Evolutionary conservation across 768 basidiomycete genomes (phyloP).

Genomic region (Tylopilus sp.): DNA sequence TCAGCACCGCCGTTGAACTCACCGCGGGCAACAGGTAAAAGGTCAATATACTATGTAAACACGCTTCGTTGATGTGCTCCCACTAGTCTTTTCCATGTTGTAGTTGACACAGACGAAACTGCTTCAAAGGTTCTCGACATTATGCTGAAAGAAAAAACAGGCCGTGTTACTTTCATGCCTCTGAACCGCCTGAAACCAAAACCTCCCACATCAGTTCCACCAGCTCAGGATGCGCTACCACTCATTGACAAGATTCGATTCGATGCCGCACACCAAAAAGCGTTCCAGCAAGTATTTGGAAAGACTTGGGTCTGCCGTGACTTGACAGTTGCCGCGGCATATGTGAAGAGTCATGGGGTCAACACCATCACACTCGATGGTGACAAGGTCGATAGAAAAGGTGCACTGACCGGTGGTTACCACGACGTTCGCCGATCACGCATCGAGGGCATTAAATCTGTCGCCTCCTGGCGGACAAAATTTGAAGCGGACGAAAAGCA

Average conservation of each 20-base stretch:
- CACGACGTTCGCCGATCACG: slow-evolving; percentile 89
- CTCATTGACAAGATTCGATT: slow-evolving; percentile 81
- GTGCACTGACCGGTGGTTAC: slow-evolving; percentile 93
- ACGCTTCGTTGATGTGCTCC: slow-evolving; percentile 3
- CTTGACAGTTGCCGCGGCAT: slow-evolving; percentile 87
- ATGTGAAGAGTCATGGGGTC: slow-evolving; percentile 90
- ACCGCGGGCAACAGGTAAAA: slow-evolving; percentile 91
- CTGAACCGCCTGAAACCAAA: slow-evolving; percentile 90
- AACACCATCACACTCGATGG: slow-evolving; percentile 98
- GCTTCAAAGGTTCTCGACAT: slow-evolving; percentile 87
- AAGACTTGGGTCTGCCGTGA: slow-evolving; percentile 96
- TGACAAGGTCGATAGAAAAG: slow-evolving; percentile 96
- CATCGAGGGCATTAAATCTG: slow-evolving; percentile 79
- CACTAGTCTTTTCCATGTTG: slow-evolving; percentile 84
- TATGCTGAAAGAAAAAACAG: slow-evolving; percentile 91
- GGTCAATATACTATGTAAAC: not conserved
- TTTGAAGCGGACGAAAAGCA: slow-evolving; percentile 62
- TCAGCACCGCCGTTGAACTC: slow-evolving; percentile 89
- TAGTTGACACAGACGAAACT: slow-evolving; percentile 95
- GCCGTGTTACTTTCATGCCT: slow-evolving; percentile 97
- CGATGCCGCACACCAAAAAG: slow-evolving; percentile 66
- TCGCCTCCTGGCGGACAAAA: slow-evolving; percentile 72
- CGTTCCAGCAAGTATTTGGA: slow-evolving; percentile 96
- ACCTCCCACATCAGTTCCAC: slow-evolving; percentile 50
- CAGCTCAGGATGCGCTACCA: slow-evolving; percentile 73